Evolutionary conservation across 306 rosid species (phyloP).

Genomic region (Comarum palustre): DNA sequence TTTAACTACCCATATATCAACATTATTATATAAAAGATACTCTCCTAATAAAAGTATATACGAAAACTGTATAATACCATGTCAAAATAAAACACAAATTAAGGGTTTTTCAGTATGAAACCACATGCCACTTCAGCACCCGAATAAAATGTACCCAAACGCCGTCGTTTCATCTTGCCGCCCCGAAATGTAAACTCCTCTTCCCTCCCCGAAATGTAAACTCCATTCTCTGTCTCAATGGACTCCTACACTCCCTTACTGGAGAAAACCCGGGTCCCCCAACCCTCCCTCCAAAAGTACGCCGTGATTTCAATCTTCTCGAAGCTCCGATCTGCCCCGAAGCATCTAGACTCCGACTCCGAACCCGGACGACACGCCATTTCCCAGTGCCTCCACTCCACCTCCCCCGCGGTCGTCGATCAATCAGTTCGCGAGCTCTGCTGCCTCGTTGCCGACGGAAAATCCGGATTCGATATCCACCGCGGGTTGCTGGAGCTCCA

Average conservation of each 20-base stretch:
- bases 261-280: slow-evolving; percentile 71
- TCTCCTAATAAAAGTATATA: too few species aligned
- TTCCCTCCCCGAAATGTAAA: neutral
- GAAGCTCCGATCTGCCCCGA: slow-evolving; percentile 72
- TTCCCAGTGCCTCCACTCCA: slow-evolving; percentile 57
- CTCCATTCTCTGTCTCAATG: slow-evolving; percentile 32
- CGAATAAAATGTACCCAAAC: too few species aligned
- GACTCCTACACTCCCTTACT: slow-evolving; percentile 54
- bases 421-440: slow-evolving; percentile 83
- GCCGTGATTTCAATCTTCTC: slow-evolving; percentile 82
- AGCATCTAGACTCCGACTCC: slow-evolving; percentile 56
- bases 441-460: slow-evolving; percentile 57
- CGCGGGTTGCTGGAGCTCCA: slow-evolving; percentile 71
- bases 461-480: slow-evolving; percentile 24
- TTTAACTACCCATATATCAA: too few species aligned
- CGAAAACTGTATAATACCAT: too few species aligned
- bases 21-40: too few species aligned
- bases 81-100: too few species aligned
- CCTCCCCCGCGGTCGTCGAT: slow-evolving; percentile 70
- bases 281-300: slow-evolving; percentile 76
- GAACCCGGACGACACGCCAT: slow-evolving; percentile 72
- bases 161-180: slow-evolving; percentile 7
- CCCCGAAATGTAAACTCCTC: neutral
- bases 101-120: too few species aligned
- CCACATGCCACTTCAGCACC: too few species aligned